Percentiles rank a stretch among this genome's conserved stretches.
These are phyloP conservation scores for Amyloporia xantha DNA, from an alignment of 768 basidiomycete species.

Conservation along the genomic window DNA sequence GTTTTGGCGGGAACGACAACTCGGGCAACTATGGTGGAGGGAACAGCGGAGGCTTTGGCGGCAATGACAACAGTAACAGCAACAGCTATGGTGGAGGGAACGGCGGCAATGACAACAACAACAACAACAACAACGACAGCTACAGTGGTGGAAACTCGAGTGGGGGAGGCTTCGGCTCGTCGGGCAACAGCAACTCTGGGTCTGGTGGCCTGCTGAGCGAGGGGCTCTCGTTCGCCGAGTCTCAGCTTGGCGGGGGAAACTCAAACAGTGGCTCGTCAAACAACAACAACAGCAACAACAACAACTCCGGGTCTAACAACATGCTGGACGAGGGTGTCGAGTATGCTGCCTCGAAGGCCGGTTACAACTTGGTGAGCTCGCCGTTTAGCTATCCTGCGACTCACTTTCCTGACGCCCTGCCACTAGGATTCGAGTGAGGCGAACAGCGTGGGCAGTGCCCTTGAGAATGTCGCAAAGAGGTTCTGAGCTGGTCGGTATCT, in stretches of 20 bases:
- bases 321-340: constrained; percentile 35
- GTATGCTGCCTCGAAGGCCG: constrained; percentile 32
- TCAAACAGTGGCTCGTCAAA: constrained; percentile 12
- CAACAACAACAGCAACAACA: constrained; percentile 11
- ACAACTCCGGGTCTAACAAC: constrained; percentile 21
- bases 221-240: constrained; percentile 6
- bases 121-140: constrained; percentile 5
- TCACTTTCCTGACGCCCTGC: not conserved
- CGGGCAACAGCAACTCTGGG: constrained; percentile 15
- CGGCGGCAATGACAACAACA: constrained; percentile 6
- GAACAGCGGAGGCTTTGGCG: constrained; percentile 6
- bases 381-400: not conserved
- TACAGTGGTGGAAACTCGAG: constrained; percentile 1
- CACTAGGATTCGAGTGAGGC: not conserved
- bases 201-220: constrained; percentile 19
- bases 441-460: not conserved
- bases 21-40: constrained; percentile 2
- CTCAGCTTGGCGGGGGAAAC: constrained; percentile 3
- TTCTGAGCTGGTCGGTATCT: not conserved
- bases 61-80: constrained; percentile 5
- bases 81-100: constrained; percentile 9
- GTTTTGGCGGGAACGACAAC: constrained; percentile 9
- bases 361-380: constrained; percentile 36
- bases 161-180: constrained; percentile 10
- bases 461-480: not conserved